Conservation (phyloP, 257 asterid genomes). For the Solanum chmielewskii region DNA sequence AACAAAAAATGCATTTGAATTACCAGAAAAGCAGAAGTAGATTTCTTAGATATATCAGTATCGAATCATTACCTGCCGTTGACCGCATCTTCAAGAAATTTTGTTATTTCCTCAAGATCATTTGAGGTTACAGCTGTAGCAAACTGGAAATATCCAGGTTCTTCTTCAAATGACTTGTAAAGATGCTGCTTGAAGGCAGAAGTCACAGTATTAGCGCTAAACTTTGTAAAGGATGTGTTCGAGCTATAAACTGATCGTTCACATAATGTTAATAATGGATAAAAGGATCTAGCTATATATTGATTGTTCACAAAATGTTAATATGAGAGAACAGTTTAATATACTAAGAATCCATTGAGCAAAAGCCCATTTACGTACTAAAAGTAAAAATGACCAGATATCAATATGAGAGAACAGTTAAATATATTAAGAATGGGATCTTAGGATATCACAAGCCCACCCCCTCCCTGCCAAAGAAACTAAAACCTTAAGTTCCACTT, state of each 20-base stretch:
- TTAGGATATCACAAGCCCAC: neutral
- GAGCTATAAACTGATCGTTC: neutral
- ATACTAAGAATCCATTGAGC: neutral
- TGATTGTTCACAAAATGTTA: neutral
- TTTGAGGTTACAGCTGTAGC: slow-evolving; percentile 78
- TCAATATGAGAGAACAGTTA: neutral
- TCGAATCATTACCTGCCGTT: slow-evolving; percentile 44
- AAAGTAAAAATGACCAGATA: neutral
- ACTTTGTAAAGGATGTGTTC: neutral
- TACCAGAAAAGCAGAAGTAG: neutral
- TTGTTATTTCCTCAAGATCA: slow-evolving; percentile 90
- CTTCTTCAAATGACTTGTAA: slow-evolving; percentile 80
- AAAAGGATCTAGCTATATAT: neutral
- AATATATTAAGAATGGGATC: neutral
- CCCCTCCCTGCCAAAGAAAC: neutral
- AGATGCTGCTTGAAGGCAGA: slow-evolving; percentile 56
- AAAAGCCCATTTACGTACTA: neutral
- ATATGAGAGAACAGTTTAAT: neutral
- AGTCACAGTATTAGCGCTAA: neutral
- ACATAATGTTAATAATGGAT: neutral
- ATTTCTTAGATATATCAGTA: neutral
- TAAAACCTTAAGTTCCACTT: neutral
- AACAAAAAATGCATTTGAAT: neutral
- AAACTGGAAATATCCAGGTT: slow-evolving; percentile 61
- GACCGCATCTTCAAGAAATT: slow-evolving; percentile 84